These are phyloP conservation scores for Ramularia collo-cygni DNA, from an alignment of 2,329 filamentous ascomycete genomes.

Conservation along the genomic window DNA sequence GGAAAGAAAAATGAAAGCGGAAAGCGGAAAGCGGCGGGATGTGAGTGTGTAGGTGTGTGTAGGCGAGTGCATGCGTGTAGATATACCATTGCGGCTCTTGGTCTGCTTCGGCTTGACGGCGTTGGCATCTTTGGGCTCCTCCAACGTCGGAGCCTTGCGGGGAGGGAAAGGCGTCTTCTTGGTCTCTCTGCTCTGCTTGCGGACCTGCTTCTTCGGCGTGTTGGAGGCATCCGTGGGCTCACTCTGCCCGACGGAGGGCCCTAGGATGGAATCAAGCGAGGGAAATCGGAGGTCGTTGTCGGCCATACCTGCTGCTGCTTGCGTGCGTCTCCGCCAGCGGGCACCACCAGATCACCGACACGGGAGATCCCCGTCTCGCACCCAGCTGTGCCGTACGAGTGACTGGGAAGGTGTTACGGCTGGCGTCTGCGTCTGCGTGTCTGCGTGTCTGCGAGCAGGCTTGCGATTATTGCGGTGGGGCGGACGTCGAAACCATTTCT, in stretches of 20 bases:
- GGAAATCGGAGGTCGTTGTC: constrained; percentile 53
- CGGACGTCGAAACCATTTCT: too few species aligned
- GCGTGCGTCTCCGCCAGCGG: too few species aligned
- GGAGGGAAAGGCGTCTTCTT: constrained; percentile 20
- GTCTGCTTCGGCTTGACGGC: constrained; percentile 61
- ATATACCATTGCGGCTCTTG: constrained; percentile 67
- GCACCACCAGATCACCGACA: too few species aligned
- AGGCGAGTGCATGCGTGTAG: constrained; percentile 8
- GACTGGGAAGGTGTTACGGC: too few species aligned
- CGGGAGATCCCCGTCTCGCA: too few species aligned
- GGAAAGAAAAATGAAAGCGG: too few species aligned
- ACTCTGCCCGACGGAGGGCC: constrained; percentile 22
- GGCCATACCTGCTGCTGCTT: constrained; percentile 30
- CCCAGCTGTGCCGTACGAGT: too few species aligned
- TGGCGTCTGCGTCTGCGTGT: too few species aligned
- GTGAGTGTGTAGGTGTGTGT: neutral
- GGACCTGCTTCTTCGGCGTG: constrained; percentile 27
- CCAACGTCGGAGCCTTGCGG: constrained; percentile 13
- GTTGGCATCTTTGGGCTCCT: constrained; percentile 28
- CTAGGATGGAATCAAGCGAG: constrained; percentile 50
- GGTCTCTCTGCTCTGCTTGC: constrained; percentile 19
- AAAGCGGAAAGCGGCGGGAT: too few species aligned
- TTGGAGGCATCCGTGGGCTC: constrained; percentile 20
- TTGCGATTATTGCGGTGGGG: too few species aligned
- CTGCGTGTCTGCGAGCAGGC: too few species aligned